Conservation (phyloP, 306 rosid species). For the Trifolium repens region DNA sequence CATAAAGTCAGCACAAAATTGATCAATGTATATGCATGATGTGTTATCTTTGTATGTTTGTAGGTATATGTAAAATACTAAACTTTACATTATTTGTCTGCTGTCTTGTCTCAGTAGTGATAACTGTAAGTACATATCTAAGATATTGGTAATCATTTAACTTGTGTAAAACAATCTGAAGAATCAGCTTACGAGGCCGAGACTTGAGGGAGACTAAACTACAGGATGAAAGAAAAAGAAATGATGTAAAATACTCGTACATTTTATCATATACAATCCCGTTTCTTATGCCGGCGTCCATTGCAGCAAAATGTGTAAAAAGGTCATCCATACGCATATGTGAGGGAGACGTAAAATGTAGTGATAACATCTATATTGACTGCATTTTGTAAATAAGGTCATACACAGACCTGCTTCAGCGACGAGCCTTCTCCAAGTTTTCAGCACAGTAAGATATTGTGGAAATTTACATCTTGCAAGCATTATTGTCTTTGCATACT, state of each 20-base stretch:
- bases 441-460: conserved; percentile 5
- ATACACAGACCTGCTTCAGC: conserved; percentile 30
- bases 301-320: conserved; percentile 14
- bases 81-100: not conserved
- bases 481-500: conserved; percentile 63
- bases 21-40: not conserved
- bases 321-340: conserved; percentile 2
- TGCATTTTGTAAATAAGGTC: conserved; percentile 14
- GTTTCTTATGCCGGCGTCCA: conserved; percentile 7
- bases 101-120: not conserved
- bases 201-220: not conserved
- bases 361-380: conserved; percentile 27
- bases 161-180: conserved; percentile 14
- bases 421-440: conserved; percentile 17
- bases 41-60: not conserved
- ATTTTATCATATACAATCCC: conserved; percentile 16
- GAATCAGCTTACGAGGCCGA: conserved; percentile 9
- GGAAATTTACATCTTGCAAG: conserved; percentile 66
- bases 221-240: not conserved
- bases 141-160: conserved; percentile 11
- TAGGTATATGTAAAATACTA: not conserved
- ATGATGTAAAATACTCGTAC: not conserved
- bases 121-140: not conserved
- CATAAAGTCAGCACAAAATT: too few relatives aligned
- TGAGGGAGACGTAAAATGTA: conserved; percentile 13